Evolutionary conservation across 129 eudicot species (phyloP), one percentile per base, ranked within the genome.

Genomic region (Deinandra increscens): DNA sequence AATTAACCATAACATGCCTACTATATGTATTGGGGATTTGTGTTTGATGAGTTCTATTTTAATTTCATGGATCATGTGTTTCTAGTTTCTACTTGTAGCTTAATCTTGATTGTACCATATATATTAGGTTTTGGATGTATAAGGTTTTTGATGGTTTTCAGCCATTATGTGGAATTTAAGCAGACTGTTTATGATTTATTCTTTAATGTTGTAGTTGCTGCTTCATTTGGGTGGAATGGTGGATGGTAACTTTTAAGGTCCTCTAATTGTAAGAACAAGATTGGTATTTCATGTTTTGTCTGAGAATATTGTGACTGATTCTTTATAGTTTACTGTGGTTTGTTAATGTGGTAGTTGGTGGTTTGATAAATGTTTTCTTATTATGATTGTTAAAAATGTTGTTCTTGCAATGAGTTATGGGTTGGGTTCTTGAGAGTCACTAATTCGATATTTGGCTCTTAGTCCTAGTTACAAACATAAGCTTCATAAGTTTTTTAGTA

Each of bases 11-110:
- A 49, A 49, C 55, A 15, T 17, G 55, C 55, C 55, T 49, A 11
- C 33, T 64, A 68, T 58, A 8, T 58, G 39, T 11, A 42, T 71
- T 41, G 42, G 33, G 54, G 66, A 56, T 56, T 70, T 70, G 43
- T 56, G 44, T 56, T 70, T 70, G 75, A 70, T 26, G 39, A 4
- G 31, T n/a, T 26, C 26, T 26, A 29, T 41, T 17, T 2, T 70
- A 11, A n/a, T n/a, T 42, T 42, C n/a, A 15, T 42, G 55, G 23
- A 41, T 60, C 18, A 14, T 41, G 7, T 69, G 75, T 41, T 58
- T 56, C 18, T 54, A 12, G 75, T 41, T 58, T 56, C 18, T 54
- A 12, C 31, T 66, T 43, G 42, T n/a, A 44, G 58, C 3, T 23
- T 66, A 44, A 66, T 7, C 23, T 66, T 45, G 69, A 41, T 64